phyloP scores from a whole-genome alignment of 768 basidiomycete genomes.

The Crassisporium funariophilum region DNA sequence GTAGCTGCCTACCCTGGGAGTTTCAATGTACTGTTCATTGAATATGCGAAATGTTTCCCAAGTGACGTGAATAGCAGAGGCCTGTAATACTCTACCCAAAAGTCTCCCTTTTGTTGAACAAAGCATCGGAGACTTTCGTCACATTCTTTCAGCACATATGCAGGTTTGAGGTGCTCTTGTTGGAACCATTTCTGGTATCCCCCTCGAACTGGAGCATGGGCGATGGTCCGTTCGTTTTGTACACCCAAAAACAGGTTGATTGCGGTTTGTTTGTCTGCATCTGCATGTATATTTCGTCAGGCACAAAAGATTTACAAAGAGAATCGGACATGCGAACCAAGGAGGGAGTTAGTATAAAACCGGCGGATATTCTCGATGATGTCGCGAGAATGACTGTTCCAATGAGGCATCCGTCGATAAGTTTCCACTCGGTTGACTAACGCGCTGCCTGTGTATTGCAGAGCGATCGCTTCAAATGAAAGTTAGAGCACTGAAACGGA shows the following conservation, averaged over 20 bases:
- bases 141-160: conserved; percentile 70
- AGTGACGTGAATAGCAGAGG: conserved; percentile 83
- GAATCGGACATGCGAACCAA: conserved; percentile 50
- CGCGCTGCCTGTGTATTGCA: conserved; percentile 96
- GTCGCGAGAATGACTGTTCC: conserved; percentile 96
- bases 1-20: conserved; percentile 65
- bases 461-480: conserved; percentile 68
- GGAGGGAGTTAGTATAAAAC: conserved; percentile 92
- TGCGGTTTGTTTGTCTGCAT: conserved; percentile 95
- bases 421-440: conserved; percentile 96
- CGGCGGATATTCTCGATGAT: conserved; percentile 94
- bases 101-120: conserved; percentile 64
- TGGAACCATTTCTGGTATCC: conserved; percentile 89
- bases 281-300: conserved; percentile 37
- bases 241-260: conserved; percentile 97
- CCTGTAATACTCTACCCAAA: conserved; percentile 89
- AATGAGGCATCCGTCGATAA: conserved; percentile 92
- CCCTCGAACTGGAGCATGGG: conserved; percentile 54
- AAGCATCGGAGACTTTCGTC: conserved; percentile 61
- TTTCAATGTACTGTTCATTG: conserved; percentile 89
- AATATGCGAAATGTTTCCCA: conserved; percentile 88
- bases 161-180: conserved; percentile 63
- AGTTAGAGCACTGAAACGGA: background rate
- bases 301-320: background rate
- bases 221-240: conserved; percentile 52